These are phyloP conservation scores for Polyplosphaeria fusca DNA, from an alignment of 495 filamentous ascomycete genomes.

Conservation along the genomic window DNA sequence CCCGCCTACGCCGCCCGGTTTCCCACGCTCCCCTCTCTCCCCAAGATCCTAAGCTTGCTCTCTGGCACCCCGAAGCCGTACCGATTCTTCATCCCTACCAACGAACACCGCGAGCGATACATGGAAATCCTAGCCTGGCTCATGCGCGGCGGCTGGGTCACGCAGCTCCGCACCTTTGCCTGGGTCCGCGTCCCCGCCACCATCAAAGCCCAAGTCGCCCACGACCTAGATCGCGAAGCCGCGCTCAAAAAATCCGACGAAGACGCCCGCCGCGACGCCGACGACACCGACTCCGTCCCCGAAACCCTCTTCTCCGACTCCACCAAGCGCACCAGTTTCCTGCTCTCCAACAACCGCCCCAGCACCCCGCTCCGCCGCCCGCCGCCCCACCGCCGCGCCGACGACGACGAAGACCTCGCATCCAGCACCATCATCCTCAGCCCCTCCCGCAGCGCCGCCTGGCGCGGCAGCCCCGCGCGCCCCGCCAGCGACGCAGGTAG, in stretches of 20 bases:
- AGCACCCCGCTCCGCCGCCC: constrained; percentile 15
- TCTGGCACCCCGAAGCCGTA: constrained; percentile 75
- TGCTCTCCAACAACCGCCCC: constrained; percentile 9
- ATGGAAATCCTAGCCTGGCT: constrained; percentile 90
- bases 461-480: constrained; percentile 19
- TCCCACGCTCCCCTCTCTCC: constrained; percentile 72
- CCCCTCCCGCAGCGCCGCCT: constrained; percentile 4
- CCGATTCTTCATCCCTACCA: constrained; percentile 76
- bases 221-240: constrained; percentile 53
- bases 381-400: constrained; percentile 2
- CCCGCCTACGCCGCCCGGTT: constrained; percentile 72
- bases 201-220: constrained; percentile 59
- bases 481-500: constrained; percentile 31
- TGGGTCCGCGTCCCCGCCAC: constrained; percentile 68
- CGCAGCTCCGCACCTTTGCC: constrained; percentile 82
- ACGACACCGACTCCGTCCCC: constrained; percentile 23
- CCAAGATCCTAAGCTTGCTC: constrained; percentile 77
- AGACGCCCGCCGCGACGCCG: constrained; percentile 3
- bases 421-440: constrained; percentile 4
- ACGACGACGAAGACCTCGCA: constrained; percentile 9
- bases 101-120: constrained; percentile 82
- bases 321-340: constrained; percentile 14
- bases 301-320: constrained; percentile 5
- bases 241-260: constrained; percentile 18
- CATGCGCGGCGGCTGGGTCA: constrained; percentile 87